A percentile compares a stretch with the other conserved stretches of the same genome.
Evolutionary conservation across 768 basidiomycete genomes (phyloP).

Genomic region (Pleurotus eryngii): DNA sequence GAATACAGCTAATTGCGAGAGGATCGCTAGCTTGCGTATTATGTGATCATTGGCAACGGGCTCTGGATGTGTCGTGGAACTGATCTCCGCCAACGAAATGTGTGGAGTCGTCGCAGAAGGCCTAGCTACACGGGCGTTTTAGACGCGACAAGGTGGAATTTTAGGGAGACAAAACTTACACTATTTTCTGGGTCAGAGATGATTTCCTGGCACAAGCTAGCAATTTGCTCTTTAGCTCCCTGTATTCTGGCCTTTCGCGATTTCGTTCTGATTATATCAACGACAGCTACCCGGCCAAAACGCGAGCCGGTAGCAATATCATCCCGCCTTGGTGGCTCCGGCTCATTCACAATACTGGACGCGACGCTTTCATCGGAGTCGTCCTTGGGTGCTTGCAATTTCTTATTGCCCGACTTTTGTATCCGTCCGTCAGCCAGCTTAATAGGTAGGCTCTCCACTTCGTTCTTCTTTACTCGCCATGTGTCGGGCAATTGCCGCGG

Average conservation of each 20-base stretch:
- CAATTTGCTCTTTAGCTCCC: slow-evolving; percentile 91
- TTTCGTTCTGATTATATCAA: slow-evolving; percentile 63
- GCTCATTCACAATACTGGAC: slow-evolving; percentile 23
- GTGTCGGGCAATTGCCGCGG: slow-evolving; percentile 51
- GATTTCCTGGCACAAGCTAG: slow-evolving; percentile 89
- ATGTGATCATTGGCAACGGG: slow-evolving; percentile 75
- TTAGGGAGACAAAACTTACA: slow-evolving; percentile 42
- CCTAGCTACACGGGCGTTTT: slow-evolving; percentile 55
- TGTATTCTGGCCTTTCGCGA: slow-evolving; percentile 67
- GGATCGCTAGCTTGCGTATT: slow-evolving; percentile 83
- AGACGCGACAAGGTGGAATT: not conserved
- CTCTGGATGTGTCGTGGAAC: slow-evolving; percentile 63
- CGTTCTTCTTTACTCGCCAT: slow-evolving; percentile 44
- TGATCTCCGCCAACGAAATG: slow-evolving; percentile 81
- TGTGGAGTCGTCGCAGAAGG: slow-evolving; percentile 81
- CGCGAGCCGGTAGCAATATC: slow-evolving; percentile 82
- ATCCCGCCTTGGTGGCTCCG: slow-evolving; percentile 40
- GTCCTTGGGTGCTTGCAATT: slow-evolving; percentile 20
- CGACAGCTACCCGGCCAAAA: slow-evolving; percentile 81
- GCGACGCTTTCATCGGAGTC: slow-evolving; percentile 24
- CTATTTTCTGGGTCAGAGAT: slow-evolving; percentile 93
- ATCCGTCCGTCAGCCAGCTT: slow-evolving; percentile 82
- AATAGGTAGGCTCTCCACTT: slow-evolving; percentile 72
- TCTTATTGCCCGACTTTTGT: slow-evolving; percentile 48
- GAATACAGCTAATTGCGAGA: slow-evolving; percentile 92